Evolutionary conservation across 306 rosid genomes (phyloP), one percentile per base, ranked within the genome.

Genomic region (Gillenia trifoliata): DNA sequence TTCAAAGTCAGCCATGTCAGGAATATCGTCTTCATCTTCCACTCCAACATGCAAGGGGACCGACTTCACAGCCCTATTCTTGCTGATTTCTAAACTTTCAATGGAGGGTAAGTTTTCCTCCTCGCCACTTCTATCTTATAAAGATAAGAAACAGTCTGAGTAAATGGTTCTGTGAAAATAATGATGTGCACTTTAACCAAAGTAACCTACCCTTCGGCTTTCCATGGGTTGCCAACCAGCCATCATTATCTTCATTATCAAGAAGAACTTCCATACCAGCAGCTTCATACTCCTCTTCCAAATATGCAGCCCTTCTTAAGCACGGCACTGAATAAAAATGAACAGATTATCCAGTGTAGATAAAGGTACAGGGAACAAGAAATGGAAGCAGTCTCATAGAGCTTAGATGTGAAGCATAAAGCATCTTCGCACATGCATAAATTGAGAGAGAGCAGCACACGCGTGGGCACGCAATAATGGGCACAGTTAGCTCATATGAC

Each of bases 151-250:
- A 49, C 33, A 4, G 56, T 67, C 26, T 73, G 17, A 59, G 75
- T 64, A 29, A 66, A 66, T 63, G 60, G 47, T 75, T 71, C 57
- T 59, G 66, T 15, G 4, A 59, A 65, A 63, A 65, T 10, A 66
- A 28, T 20, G 47, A 67, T 15, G 11, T 8, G 12, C 38, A 38
- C 28, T 28, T 64, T 36, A 13, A 31, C 66, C 38, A 72, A 29
- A 77, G 65, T 65, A 52, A 72, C 72, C 17, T 62, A 88, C 96
- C 97, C 82, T 88, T 94, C 26, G 99, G 99, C 84, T 86, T 90
- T 72, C 98, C 96, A 43, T 94, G 98, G 64, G 97, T 91, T 68
- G 98, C 98, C 82, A 94, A 78, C 98, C 98, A 94, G 47, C 98
- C 98, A 80, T 94, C 96, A 73, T 87, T 85, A 68, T 93, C 98